Conservation (phyloP, 1,139 yeast species). For the Pneumocystis canis region DNA sequence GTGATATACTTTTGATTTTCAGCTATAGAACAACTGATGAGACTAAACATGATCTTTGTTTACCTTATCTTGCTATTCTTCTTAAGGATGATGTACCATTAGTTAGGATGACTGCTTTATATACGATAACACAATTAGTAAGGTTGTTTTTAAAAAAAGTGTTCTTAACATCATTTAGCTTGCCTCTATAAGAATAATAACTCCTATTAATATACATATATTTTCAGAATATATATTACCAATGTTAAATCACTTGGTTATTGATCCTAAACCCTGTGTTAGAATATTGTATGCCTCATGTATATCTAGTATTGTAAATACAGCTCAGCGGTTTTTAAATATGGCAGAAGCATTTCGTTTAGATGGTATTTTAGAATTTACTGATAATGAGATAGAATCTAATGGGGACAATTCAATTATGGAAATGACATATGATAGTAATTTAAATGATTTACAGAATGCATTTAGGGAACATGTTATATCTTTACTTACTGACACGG, state of each 20-base stretch:
- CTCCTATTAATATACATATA: constrained; percentile 59
- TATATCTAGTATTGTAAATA: constrained; percentile 51
- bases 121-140: constrained; percentile 37
- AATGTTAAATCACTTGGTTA: constrained; percentile 34
- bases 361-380: constrained; percentile 27
- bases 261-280: constrained; percentile 33
- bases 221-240: constrained; percentile 78
- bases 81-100: constrained; percentile 39
- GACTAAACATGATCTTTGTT: constrained; percentile 66
- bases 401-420: constrained; percentile 24
- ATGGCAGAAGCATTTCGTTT: constrained; percentile 45
- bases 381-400: constrained; percentile 30
- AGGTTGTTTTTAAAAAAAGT: constrained; percentile 6
- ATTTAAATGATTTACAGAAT: constrained; percentile 23
- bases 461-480: constrained; percentile 55
- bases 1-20: constrained; percentile 62
- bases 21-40: constrained; percentile 71
- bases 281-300: constrained; percentile 58
- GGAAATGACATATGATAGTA: constrained; percentile 21
- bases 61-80: constrained; percentile 58
- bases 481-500: constrained; percentile 52
- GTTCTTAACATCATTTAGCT: constrained; percentile 22
- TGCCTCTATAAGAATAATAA: constrained; percentile 40
- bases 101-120: constrained; percentile 38
- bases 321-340: constrained; percentile 50